Conservation (phyloP, 2,329 filamentous ascomycete genomes). For the Hypomyces perniciosus region DNA sequence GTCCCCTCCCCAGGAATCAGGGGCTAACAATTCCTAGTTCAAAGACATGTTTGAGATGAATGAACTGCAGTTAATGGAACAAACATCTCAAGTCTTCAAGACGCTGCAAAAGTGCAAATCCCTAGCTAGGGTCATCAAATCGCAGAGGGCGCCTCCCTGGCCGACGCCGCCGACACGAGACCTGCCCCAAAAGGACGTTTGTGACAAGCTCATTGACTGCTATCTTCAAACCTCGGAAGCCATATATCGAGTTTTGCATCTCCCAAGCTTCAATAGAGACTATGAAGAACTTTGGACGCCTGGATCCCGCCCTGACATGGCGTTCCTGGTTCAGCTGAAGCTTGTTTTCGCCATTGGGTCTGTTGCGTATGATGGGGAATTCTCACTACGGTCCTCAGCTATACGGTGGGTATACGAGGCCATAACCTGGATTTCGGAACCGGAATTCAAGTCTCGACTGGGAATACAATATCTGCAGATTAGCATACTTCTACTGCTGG, state of each 20-base stretch:
- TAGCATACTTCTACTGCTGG: constrained; percentile 37
- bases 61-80: constrained; percentile 34
- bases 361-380: constrained; percentile 42
- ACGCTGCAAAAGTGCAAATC: constrained; percentile 46
- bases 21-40: constrained; percentile 26
- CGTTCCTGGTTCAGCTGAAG: constrained; percentile 52
- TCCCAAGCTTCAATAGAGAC: constrained; percentile 42
- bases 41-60: constrained; percentile 38
- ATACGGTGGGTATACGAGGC: constrained; percentile 54
- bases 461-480: constrained; percentile 46
- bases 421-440: constrained; percentile 47
- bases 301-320: constrained; percentile 24
- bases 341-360: constrained; percentile 54
- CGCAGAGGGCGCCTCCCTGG: constrained; percentile 41
- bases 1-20: neutral
- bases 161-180: constrained; percentile 34
- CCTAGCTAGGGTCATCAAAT: constrained; percentile 47
- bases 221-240: constrained; percentile 45
- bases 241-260: constrained; percentile 44
- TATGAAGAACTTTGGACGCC: constrained; percentile 47
- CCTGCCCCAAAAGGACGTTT: constrained; percentile 41
- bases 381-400: constrained; percentile 43
- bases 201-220: constrained; percentile 41
- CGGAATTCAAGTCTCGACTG: constrained; percentile 46
- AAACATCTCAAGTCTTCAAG: constrained; percentile 28